Evolutionary conservation across 2,329 filamentous ascomycete genomes (phyloP).

Genomic region (Zymoseptoria tritici): DNA sequence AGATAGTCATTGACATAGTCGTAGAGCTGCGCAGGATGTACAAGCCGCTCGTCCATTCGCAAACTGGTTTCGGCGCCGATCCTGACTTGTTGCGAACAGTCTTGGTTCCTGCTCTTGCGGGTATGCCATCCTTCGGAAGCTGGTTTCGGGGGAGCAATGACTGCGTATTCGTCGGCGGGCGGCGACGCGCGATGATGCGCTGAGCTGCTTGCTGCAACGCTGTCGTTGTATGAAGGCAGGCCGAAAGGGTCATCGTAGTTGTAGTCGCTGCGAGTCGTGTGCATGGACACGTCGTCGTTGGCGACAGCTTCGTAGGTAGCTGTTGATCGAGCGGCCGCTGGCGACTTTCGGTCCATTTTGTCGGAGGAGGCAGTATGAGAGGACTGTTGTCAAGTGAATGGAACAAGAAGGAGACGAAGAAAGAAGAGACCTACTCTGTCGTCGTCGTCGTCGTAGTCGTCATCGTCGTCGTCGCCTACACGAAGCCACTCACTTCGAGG

Average conservation of each 20-base stretch:
- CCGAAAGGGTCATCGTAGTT: slow-evolving; percentile 18
- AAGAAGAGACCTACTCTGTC: background rate
- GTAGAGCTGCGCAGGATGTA: slow-evolving; percentile 16
- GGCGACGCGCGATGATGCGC: background rate
- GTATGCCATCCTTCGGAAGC: background rate
- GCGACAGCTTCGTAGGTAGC: background rate
- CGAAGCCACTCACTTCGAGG: background rate
- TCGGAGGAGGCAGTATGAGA: background rate
- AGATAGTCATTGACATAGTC: slow-evolving; percentile 22
- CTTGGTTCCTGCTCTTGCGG: slow-evolving; percentile 3
- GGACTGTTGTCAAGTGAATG: background rate
- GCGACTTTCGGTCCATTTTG: background rate
- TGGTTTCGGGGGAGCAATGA: slow-evolving; percentile 9
- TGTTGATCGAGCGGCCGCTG: slow-evolving; percentile 1
- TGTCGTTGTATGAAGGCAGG: slow-evolving; percentile 25
- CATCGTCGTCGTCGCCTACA: background rate
- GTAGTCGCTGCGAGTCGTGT: slow-evolving; percentile 24
- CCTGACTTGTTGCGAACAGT: slow-evolving; percentile 6
- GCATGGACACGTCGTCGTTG: slow-evolving; percentile 23
- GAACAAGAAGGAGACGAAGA: background rate
- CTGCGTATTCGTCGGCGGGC: slow-evolving; percentile 12
- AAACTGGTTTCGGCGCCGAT: slow-evolving; percentile 18
- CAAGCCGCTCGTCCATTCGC: slow-evolving; percentile 23
- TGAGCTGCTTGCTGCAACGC: slow-evolving; percentile 12
- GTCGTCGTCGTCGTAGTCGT: background rate